These are phyloP conservation scores for Chlamydomonas schloesseri DNA, from an alignment of 139 green algal species.

Conservation along the genomic window DNA sequence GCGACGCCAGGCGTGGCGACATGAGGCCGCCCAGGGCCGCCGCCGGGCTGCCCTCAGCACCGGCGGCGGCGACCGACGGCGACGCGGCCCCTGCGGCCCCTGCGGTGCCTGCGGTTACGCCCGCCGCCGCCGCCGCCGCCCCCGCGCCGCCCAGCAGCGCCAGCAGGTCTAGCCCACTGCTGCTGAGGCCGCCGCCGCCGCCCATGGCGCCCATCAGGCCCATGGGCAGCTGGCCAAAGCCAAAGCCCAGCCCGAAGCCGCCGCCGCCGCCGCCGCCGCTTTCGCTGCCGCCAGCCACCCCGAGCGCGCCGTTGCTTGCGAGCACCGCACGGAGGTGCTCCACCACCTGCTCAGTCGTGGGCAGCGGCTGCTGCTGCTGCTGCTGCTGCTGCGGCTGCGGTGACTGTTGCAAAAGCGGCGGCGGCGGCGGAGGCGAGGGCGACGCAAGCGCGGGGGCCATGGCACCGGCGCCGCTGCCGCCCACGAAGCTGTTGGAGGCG, in stretches of 20 bases:
- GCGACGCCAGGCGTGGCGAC: not conserved
- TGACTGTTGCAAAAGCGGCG: not conserved
- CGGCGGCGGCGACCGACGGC: too few relatives aligned
- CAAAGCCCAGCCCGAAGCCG: not conserved
- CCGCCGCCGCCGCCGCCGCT: not conserved
- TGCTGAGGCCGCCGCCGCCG: not conserved
- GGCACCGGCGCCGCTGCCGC: too few relatives aligned
- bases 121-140: too few relatives aligned
- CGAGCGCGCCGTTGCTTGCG: not conserved
- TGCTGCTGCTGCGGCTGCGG: not conserved
- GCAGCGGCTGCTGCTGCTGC: not conserved
- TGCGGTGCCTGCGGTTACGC: too few relatives aligned
- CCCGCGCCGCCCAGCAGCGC: not conserved
- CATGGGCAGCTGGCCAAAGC: not conserved
- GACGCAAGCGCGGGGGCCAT: not conserved
- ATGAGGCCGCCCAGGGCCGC: not conserved
- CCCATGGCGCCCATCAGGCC: not conserved
- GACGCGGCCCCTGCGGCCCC: too few relatives aligned
- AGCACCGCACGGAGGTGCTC: conserved; percentile 16
- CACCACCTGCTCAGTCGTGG: not conserved
- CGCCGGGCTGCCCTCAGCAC: too few relatives aligned
- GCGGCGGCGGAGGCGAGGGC: not conserved
- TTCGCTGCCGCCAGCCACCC: not conserved
- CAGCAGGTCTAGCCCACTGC: not conserved
- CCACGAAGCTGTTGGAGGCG: not conserved